Conservation (phyloP, 2,329 filamentous ascomycete species). For the Bipolaris sorokiniana region DNA sequence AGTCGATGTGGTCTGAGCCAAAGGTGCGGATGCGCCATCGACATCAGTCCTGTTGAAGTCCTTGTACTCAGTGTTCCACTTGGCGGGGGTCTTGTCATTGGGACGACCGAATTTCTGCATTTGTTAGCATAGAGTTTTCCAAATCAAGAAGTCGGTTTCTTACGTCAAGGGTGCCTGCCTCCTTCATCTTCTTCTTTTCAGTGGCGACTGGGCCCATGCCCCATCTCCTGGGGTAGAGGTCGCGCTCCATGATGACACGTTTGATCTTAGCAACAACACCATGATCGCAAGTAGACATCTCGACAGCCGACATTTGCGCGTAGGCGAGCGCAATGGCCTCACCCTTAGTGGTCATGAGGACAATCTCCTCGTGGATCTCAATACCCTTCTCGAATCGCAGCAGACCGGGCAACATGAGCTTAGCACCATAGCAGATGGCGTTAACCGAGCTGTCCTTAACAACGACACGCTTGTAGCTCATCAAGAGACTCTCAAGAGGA, state of each 20-base stretch:
- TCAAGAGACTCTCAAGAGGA: constrained; percentile 89
- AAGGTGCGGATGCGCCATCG: constrained; percentile 29
- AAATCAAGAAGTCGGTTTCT: constrained; percentile 34
- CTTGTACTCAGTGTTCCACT: constrained; percentile 92
- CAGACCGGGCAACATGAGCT: constrained; percentile 97
- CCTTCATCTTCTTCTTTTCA: constrained; percentile 99
- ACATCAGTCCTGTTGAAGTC: constrained; percentile 62
- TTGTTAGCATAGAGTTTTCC: constrained; percentile 40
- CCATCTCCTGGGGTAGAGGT: constrained; percentile 96
- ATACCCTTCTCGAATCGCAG: constrained; percentile 91
- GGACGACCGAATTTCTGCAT: constrained; percentile 82
- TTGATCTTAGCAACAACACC: constrained; percentile 99
- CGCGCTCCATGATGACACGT: constrained; percentile 99
- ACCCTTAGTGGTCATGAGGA: constrained; percentile 98
- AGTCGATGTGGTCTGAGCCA: constrained; percentile 43
- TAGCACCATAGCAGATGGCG: constrained; percentile 97
- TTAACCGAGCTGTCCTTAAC: constrained; percentile 98
- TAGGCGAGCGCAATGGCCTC: constrained; percentile 97
- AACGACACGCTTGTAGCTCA: constrained; percentile 93
- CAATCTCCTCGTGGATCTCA: constrained; percentile 93
- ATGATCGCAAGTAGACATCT: constrained; percentile 96
- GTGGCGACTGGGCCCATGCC: constrained; percentile 89
- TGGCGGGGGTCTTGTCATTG: constrained; percentile 90
- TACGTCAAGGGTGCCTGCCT: constrained; percentile 91
- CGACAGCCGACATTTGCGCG: constrained; percentile 96